Percentiles rank a stretch among this genome's conserved stretches.
phyloP scores from a whole-genome alignment of 768 basidiomycete species.

The Lyophyllum atratum region DNA sequence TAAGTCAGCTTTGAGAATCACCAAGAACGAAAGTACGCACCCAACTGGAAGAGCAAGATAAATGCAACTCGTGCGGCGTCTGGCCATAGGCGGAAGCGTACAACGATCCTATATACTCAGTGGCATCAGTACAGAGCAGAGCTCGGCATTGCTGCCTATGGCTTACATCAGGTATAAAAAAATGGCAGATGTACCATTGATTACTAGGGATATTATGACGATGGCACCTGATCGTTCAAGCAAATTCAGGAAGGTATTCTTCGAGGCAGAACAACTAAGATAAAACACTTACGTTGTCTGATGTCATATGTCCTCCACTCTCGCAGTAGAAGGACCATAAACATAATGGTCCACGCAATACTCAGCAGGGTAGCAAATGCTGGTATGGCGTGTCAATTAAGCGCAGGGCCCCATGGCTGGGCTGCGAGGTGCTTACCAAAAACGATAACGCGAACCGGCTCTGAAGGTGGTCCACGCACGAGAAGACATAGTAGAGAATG shows the following conservation, averaged over 20 bases:
- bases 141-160: background rate
- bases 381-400: slow-evolving; percentile 9
- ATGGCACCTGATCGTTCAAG: slow-evolving; percentile 29
- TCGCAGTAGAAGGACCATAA: slow-evolving; percentile 33
- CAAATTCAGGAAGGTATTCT: background rate
- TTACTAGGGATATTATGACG: slow-evolving; percentile 28
- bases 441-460: slow-evolving; percentile 29
- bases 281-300: slow-evolving; percentile 29
- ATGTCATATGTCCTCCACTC: slow-evolving; percentile 34
- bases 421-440: slow-evolving; percentile 30
- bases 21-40: slow-evolving; percentile 15
- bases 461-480: slow-evolving; percentile 34
- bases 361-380: slow-evolving; percentile 33
- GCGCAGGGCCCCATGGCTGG: background rate
- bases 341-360: slow-evolving; percentile 33
- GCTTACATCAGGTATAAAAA: slow-evolving; percentile 39
- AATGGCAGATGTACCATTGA: slow-evolving; percentile 34
- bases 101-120: slow-evolving; percentile 35
- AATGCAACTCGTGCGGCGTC: slow-evolving; percentile 34
- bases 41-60: slow-evolving; percentile 33
- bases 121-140: background rate
- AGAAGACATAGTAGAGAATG: slow-evolving; percentile 20
- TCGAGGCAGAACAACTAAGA: background rate
- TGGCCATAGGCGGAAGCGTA: slow-evolving; percentile 38
- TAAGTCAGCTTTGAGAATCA: background rate